Evolutionary conservation across 1,139 yeast genomes (phyloP), one percentile per base, ranked within the genome.

Genomic region (Yamadazyma blattariae): DNA sequence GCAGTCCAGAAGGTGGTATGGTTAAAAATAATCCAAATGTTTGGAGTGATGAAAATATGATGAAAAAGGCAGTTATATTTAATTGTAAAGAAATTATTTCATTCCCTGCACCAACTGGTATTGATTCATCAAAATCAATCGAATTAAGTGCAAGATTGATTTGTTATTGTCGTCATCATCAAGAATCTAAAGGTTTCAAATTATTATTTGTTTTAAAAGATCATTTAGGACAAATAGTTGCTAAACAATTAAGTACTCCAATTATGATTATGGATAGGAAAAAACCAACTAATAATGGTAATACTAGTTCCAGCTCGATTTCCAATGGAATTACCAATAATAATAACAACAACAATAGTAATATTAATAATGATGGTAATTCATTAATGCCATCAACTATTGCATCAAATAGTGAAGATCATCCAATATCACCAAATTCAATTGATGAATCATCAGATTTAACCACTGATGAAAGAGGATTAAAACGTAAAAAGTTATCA

Each of bases 81-180:
- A 92, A 90, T 61, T 86, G 95, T 59, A 85, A 86, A 48, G 97
- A 92, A 58, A 74, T 90, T 24, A 75, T 87, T 30, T 78, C 89
- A 3, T 77, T 89, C 51, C 86, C 89, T 9, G 74, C 84, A 14
- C 81, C 82, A 20, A 66, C 67, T 25, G 79, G 79, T 7, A 57
- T 66, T 32, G 17, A 26, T 5, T 54, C 53, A 29, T 48, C 56
- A 15, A 71, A 79, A 46, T 67, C 73, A 10, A 61, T 90, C 36
- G 95, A 86, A 38, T 64, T 92, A 21, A 82, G 90, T 23, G 82
- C 95, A 11, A 77, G 98, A 61, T 80, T 92, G 29, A 92, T 92
- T 8, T 92, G 98, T 58, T 92, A 92, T 59, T 90, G 97, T 61
- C 79, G 97, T 48, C 98, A 92, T 59, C 97, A 92, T 59, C 79